phyloP scores from a whole-genome alignment of 768 basidiomycete species.

The Agrocybe pediades region DNA sequence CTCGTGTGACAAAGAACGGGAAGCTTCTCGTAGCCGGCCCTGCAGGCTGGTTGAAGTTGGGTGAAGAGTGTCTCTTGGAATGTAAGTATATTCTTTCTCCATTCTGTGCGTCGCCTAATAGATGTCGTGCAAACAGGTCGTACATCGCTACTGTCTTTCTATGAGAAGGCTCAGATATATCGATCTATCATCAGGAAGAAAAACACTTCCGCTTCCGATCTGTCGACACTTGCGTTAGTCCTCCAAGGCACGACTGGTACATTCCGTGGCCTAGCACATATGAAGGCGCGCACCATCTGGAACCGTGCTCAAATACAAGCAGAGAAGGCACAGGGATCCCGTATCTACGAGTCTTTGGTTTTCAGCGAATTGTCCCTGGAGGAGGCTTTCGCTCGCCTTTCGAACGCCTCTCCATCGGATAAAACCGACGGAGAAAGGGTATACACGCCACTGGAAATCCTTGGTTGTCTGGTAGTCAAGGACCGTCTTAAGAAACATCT shows the following conservation, averaged over 20 bases:
- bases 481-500: constrained; percentile 56
- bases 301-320: constrained; percentile 16
- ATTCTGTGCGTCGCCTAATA: background rate
- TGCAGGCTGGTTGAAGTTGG: constrained; percentile 29
- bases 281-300: constrained; percentile 46
- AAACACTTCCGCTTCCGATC: constrained; percentile 43
- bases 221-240: constrained; percentile 60
- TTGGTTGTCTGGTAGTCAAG: constrained; percentile 53
- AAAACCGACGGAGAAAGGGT: constrained; percentile 19
- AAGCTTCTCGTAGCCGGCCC: constrained; percentile 9
- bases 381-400: constrained; percentile 43
- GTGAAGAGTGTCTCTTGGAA: constrained; percentile 32
- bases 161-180: constrained; percentile 56
- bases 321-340: constrained; percentile 10
- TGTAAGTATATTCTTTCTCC: constrained; percentile 22
- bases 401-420: constrained; percentile 3
- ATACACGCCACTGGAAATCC: constrained; percentile 44
- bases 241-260: constrained; percentile 35
- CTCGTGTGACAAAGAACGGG: background rate
- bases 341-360: constrained; percentile 56
- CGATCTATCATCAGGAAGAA: constrained; percentile 47
- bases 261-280: constrained; percentile 35
- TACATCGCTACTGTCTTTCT: constrained; percentile 27
- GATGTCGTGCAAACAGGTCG: constrained; percentile 14
- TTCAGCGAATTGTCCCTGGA: constrained; percentile 52